Evolutionary conservation across 306 rosid species (phyloP), one percentile per base, ranked within the genome.

Genomic region (Erythrophleum fordii): DNA sequence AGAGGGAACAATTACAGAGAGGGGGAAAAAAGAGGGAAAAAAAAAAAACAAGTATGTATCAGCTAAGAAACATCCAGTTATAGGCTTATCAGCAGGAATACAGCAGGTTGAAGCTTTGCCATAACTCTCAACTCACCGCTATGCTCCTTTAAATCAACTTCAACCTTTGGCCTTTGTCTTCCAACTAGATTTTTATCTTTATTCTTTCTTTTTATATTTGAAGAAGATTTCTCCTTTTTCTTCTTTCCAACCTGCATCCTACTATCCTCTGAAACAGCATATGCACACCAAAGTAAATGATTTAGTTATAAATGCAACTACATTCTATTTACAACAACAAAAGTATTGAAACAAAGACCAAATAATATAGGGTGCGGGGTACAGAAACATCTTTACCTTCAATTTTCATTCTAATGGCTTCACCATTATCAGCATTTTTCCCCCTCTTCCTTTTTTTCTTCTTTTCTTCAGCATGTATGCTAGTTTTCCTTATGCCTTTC

Each of bases 381-480:
- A 31, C 16, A 42, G n/a, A 79, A 18, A 55, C 46, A 23, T 51
- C 0, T 48, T 31, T 62, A 90, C 94, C 92, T 78, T 87, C 82
- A 73, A 51, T 4, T 8, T 52, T 77, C 75, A 78, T 18, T 45
- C 58, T 17, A 72, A 44, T 76, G 58, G 23, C 73, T 34, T 53
- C 75, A 76, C 59, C 80, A 58, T 64, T 23, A 67, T 62, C 85
- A 41, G 34, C 73, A 64, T 66, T 73, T 66, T 48, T 84, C 64
- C 79, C 85, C 77, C 56, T 62, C 49, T 53, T 85, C 29, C 86
- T 78, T 51, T 83, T 85, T 49, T 72, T 83, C 86, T 88, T 86
- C 65, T 53, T 88, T 82, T 84, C 86, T 84, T 35, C 78, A 11
- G 11, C 5, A 13, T 9, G 49, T 41, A 14, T 20, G 23, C 69